Conservation (phyloP, 805 yeast genomes). For the Barnettozyma botsteinii region DNA sequence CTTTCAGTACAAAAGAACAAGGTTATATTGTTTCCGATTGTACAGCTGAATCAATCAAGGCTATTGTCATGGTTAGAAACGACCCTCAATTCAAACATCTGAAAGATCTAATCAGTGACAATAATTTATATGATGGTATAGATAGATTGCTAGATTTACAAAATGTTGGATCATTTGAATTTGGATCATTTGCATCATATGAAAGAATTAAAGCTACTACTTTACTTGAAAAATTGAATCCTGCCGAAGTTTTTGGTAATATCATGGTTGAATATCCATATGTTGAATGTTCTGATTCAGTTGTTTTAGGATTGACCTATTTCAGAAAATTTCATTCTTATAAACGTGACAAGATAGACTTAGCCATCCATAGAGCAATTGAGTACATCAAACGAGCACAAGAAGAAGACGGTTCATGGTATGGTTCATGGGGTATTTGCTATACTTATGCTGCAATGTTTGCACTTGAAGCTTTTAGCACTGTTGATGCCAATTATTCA, state of each 20-base stretch:
- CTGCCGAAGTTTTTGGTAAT: conserved; percentile 97
- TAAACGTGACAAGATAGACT: conserved; percentile 54
- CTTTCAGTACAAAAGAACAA: conserved; percentile 90
- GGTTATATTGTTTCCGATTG: conserved; percentile 97
- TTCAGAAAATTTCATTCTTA: conserved; percentile 65
- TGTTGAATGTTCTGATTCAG: conserved; percentile 96
- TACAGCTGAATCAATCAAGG: conserved; percentile 93
- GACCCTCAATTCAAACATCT: conserved; percentile 46
- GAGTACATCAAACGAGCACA: conserved; percentile 66
- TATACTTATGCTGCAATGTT: conserved; percentile 96
- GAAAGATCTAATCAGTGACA: conserved; percentile 46
- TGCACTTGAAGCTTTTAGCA: conserved; percentile 85
- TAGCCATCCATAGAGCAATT: conserved; percentile 71
- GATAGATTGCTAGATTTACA: conserved; percentile 75
- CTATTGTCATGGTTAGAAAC: conserved; percentile 84
- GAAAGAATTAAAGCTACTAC: conserved; percentile 82
- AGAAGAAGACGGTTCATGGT: conserved; percentile 87
- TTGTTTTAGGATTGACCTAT: conserved; percentile 80
- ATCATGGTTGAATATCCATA: conserved; percentile 98
- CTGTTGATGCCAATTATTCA: conserved; percentile 57
- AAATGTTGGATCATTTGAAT: conserved; percentile 71
- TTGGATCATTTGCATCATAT: conserved; percentile 90
- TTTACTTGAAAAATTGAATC: conserved; percentile 70
- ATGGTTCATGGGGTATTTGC: conserved; percentile 98
- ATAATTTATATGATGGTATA: conserved; percentile 57